Evolutionary conservation across 164 flowering plant genomes (phyloP), one percentile per base, ranked within the genome.

Genomic region (Santalum album): DNA sequence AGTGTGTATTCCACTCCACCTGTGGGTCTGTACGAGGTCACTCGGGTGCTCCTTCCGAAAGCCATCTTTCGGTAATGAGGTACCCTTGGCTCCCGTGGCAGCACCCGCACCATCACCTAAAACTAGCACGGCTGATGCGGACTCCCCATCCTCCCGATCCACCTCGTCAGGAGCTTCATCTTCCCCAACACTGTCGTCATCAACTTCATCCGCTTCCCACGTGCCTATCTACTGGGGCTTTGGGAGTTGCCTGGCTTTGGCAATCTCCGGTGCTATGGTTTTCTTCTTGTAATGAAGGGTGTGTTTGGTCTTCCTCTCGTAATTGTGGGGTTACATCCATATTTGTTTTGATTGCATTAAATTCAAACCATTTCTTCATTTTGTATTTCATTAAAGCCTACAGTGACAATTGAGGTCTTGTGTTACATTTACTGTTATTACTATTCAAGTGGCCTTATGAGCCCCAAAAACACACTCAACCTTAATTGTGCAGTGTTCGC

Each of bases 21-120:
- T 0, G 86, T 84, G 29, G 90, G 95, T 1, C 35, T 91, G 6
- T 91, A 82, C 51, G 78, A 86, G 68, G 73, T 86, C 10, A 78
- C 80, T 25, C 67, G 65, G 58, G 90, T 91, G 25, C 84, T 91
- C 36, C 80, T 91, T 20, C 98, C 95, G 0, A 78, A 78, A 58
- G 90, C 90, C 0, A 84, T 91, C 56, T 88, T 88, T 51, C n/a
- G 98, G 98, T 2, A 70, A 82, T 6, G 79, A 86, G 27, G 82
- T 86, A 2, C 90, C 95, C 5, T 87, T 87, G 6, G 67, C 74
- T 2, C 78, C 87, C 0, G 82, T 91, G 18, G 96, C 98, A 0
- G 89, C 90, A 5, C 91, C 96, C 1, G 69, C 86, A n/a, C 84
- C 89, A 29, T 29, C 34, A 29, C 34, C 34, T 3, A 29, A 29